These are phyloP conservation scores for Ogataea henricii DNA, from an alignment of 805 yeast genomes.

Conservation along the genomic window DNA sequence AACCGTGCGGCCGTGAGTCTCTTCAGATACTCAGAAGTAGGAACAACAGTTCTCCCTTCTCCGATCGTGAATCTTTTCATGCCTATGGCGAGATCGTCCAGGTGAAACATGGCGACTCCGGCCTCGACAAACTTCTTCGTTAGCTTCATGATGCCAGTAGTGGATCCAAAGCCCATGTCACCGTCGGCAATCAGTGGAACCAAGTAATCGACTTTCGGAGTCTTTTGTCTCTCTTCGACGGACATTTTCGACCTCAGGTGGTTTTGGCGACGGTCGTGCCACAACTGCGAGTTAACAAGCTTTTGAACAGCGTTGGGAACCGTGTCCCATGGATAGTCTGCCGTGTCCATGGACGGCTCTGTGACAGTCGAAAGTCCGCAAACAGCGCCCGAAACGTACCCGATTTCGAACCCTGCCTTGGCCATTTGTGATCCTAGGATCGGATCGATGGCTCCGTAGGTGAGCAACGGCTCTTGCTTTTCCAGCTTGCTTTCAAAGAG, in stretches of 20 bases:
- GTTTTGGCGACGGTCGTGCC: conserved; percentile 50
- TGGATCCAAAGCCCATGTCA: conserved; percentile 68
- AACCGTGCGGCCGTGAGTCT: conserved; percentile 58
- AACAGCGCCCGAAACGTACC: conserved; percentile 64
- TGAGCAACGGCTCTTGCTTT: conserved; percentile 52
- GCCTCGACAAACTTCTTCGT: conserved; percentile 64
- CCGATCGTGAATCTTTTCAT: conserved; percentile 68
- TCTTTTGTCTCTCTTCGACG: conserved; percentile 24
- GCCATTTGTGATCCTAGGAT: conserved; percentile 63
- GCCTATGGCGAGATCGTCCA: conserved; percentile 66
- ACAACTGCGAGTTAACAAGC: conserved; percentile 55
- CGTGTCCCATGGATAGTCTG: conserved; percentile 69
- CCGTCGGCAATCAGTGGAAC: conserved; percentile 68
- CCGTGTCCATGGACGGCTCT: conserved; percentile 68
- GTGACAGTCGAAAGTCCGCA: conserved; percentile 59
- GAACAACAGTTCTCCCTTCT: conserved; percentile 63
- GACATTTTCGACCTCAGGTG: conserved; percentile 19
- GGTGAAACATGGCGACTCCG: conserved; percentile 65
- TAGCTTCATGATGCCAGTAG: conserved; percentile 61
- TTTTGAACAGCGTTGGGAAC: conserved; percentile 69
- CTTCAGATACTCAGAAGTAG: conserved; percentile 58
- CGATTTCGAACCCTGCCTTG: conserved; percentile 48
- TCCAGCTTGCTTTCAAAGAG: conserved; percentile 43
- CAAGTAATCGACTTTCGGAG: conserved; percentile 47
- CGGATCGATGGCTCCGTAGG: conserved; percentile 64